Base-by-base conservation (phyloP, 441 rosid genomes). In the Daphne laureola region DNA sequence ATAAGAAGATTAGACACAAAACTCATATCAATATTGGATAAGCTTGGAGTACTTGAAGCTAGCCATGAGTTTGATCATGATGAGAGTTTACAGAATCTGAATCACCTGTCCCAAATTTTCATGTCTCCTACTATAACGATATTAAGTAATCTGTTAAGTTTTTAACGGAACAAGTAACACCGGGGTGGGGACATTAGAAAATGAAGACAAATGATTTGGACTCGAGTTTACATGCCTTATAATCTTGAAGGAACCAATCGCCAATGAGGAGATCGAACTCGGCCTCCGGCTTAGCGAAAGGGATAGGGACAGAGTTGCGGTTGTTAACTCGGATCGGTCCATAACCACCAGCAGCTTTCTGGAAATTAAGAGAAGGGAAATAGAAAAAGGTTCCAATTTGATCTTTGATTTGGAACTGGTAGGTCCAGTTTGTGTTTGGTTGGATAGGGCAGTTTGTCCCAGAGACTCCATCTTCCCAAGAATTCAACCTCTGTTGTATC, bases 401-500 rank as follows among this genome's bases (percentile, higher is more conserved):
- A 48, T 74, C 75, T 65, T 74, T 74, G 57, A 66, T 65, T 53
- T 70, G 75, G 47, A 70, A 70, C 44, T 54, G 73, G 0, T 64
- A 74, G 27, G 78, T 74, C 78, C 78, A 74, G 58, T 70, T 74
- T 17, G 61, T 64, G 49, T 55, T 49, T 0, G 78, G 66, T 44
- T 43, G 51, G 25, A 74, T 70, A 14, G 78, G 78, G 56, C 78
- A 70, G 67, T 70, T 74, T 12, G 78, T 61, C 55, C 75, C 78
- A 0, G 75, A 70, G 42, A 67, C 78, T 42, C 75, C 75, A 47
- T 70, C 78, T 25, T 70, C 75, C 78, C 78, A 74, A 4, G 73
- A 67, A 59, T 74, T 64, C 40, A 64, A 70, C 63, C 78, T 67
- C 27, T 67, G 75, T 43, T 70, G 70, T 54, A 70, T 67, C 14